Percentiles rank a stretch among this genome's conserved stretches.
Evolutionary conservation across 1,284 basidiomycete species (phyloP).

Genomic region (Rhodotorula glutinis): DNA sequence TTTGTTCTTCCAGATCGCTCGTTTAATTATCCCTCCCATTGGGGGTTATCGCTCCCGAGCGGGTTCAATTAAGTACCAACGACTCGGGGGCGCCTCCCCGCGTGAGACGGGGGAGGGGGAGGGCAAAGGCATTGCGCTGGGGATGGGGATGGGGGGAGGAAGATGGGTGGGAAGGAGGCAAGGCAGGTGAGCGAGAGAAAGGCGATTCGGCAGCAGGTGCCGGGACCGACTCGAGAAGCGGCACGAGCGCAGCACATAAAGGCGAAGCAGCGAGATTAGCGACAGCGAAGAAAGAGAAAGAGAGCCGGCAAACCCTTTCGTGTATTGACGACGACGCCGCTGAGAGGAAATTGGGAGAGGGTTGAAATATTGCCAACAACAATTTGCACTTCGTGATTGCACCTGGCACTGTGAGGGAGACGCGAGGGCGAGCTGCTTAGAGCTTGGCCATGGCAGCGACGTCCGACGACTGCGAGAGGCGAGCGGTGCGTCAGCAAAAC

Average conservation of each 20-base stretch:
- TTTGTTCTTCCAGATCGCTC: constrained; percentile 19
- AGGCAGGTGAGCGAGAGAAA: no score
- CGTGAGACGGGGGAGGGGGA: constrained; percentile 9
- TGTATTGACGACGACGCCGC: neutral
- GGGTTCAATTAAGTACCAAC: constrained; percentile 15
- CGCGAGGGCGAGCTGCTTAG: constrained; percentile 3
- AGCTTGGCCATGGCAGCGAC: constrained; percentile 49
- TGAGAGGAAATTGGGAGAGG: neutral
- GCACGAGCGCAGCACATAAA: no score
- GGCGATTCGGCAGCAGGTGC: neutral
- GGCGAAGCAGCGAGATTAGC: neutral
- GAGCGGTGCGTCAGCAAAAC: no score
- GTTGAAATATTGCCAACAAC: neutral
- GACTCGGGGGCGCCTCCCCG: constrained; percentile 4
- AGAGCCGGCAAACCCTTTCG: neutral
- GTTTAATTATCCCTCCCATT: constrained; percentile 17
- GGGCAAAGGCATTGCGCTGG: constrained; percentile 26
- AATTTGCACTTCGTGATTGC: neutral
- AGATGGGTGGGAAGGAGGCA: neutral
- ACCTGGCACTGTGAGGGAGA: no score
- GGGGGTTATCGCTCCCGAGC: neutral
- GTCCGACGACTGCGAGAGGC: constrained; percentile 66
- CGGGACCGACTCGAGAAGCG: neutral
- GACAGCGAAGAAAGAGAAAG: neutral
- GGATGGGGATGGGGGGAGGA: neutral